Conservation (phyloP, 352 stramenopile species). For the Globisporangium solare region DNA sequence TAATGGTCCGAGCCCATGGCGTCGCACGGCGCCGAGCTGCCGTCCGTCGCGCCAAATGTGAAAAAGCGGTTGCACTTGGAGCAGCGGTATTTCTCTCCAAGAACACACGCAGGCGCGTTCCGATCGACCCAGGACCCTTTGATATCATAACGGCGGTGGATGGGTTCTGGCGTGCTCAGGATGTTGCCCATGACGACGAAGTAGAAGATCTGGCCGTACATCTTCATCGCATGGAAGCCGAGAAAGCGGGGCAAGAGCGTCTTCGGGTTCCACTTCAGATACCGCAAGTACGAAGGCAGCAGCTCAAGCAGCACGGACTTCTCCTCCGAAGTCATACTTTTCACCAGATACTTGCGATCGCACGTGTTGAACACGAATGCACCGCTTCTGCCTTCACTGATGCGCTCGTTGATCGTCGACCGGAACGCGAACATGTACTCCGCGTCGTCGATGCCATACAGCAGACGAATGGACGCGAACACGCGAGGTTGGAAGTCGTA, state of each 20-base stretch:
- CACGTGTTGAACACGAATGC: constrained; percentile 90
- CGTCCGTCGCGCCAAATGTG: constrained; percentile 48
- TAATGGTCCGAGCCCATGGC: constrained; percentile 70
- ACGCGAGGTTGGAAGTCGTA: constrained; percentile 81
- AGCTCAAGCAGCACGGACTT: constrained; percentile 77
- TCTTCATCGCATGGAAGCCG: constrained; percentile 87
- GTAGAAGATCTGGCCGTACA: constrained; percentile 90
- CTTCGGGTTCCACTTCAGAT: constrained; percentile 85
- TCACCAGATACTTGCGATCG: constrained; percentile 89
- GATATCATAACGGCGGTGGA: constrained; percentile 89
- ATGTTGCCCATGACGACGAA: constrained; percentile 93
- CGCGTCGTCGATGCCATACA: constrained; percentile 63
- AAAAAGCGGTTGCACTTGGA: constrained; percentile 86
- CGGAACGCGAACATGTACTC: constrained; percentile 81
- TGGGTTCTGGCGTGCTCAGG: constrained; percentile 73
- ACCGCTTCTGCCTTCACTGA: constrained; percentile 84
- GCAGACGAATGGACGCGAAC: constrained; percentile 70
- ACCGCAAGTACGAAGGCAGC: constrained; percentile 77
- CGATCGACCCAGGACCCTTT: constrained; percentile 90
- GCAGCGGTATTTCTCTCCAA: constrained; percentile 75
- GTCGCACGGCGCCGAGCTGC: constrained; percentile 34
- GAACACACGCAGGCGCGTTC: constrained; percentile 69
- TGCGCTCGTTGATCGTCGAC: constrained; percentile 83
- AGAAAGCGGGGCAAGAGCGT: constrained; percentile 89
- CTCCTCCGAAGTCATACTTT: constrained; percentile 80